Evolutionary conservation across 495 filamentous ascomycete genomes (phyloP).

Genomic region (Trichoderma gamsii): DNA sequence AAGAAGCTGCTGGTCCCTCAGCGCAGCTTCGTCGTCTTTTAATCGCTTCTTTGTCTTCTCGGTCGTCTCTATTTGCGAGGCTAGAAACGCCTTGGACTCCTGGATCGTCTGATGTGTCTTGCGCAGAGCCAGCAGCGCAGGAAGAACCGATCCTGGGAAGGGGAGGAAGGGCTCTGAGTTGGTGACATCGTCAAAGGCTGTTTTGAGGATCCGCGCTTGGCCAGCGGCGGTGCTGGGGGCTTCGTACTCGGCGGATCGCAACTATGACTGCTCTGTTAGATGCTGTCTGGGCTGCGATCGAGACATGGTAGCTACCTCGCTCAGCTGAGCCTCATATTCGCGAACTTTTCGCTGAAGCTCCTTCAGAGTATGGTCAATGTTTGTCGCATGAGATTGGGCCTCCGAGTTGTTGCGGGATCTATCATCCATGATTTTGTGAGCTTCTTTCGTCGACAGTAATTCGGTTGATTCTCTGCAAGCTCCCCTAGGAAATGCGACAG

Average conservation of each 20-base stretch:
- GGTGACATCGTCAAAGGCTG: conserved; percentile 57
- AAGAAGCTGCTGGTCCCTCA: conserved; percentile 60
- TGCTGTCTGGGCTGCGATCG: neutral
- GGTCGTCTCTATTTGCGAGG: conserved; percentile 49
- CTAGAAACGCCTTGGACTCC: conserved; percentile 55
- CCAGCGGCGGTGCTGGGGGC: conserved; percentile 22
- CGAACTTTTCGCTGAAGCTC: conserved; percentile 59
- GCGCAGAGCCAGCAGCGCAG: conserved; percentile 63
- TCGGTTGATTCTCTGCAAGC: neutral
- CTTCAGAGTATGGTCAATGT: conserved; percentile 58
- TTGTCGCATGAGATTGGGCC: conserved; percentile 36
- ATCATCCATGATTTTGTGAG: conserved; percentile 18
- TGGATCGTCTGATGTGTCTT: conserved; percentile 56
- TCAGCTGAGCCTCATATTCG: conserved; percentile 51
- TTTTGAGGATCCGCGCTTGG: conserved; percentile 51
- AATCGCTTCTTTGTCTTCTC: conserved; percentile 47
- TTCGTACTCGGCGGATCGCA: conserved; percentile 17
- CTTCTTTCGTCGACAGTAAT: neutral
- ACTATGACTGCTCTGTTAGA: conserved; percentile 14
- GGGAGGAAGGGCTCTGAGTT: conserved; percentile 59
- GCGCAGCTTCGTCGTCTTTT: conserved; percentile 52
- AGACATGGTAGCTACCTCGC: neutral
- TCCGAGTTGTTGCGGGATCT: conserved; percentile 21
- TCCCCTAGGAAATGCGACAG: no score
- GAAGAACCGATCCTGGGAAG: conserved; percentile 57